phyloP scores from a whole-genome alignment of 768 basidiomycete genomes.

The Leccinum olivaceopallidum region DNA sequence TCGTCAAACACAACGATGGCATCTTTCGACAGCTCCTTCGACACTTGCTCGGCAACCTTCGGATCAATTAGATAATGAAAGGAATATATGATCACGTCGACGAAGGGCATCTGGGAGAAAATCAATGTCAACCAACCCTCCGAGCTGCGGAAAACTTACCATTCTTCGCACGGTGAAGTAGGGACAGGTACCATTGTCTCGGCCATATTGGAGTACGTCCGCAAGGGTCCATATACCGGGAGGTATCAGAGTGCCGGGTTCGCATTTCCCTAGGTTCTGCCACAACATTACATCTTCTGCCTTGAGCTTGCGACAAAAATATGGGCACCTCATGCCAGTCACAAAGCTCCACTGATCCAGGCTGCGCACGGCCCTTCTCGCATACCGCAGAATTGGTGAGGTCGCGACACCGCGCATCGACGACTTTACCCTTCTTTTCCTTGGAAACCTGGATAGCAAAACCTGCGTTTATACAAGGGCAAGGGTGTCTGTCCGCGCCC shows the following conservation, averaged over 20 bases:
- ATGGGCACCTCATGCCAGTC: slow-evolving; percentile 90
- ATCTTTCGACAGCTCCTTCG: slow-evolving; percentile 96
- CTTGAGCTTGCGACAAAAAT: background rate
- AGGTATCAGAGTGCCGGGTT: slow-evolving; percentile 80
- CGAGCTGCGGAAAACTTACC: slow-evolving; percentile 49
- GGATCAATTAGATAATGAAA: slow-evolving; percentile 99
- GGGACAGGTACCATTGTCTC: slow-evolving; percentile 84
- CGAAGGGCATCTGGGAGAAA: slow-evolving; percentile 84
- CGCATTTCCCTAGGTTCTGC: slow-evolving; percentile 80
- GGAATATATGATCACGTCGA: slow-evolving; percentile 96
- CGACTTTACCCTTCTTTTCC: slow-evolving; percentile 98
- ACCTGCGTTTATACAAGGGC: background rate
- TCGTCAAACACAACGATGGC: slow-evolving; percentile 99
- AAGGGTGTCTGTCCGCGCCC: background rate
- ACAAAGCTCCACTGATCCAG: slow-evolving; percentile 90
- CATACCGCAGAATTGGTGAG: slow-evolving; percentile 83
- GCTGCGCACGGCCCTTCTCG: slow-evolving; percentile 81
- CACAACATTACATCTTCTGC: slow-evolving; percentile 1
- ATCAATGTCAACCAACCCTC: background rate
- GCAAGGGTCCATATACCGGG: slow-evolving; percentile 93
- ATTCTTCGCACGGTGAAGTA: slow-evolving; percentile 96
- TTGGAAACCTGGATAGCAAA: slow-evolving; percentile 69
- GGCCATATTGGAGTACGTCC: slow-evolving; percentile 87
- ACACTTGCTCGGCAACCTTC: slow-evolving; percentile 98
- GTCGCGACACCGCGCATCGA: slow-evolving; percentile 96